Percentiles rank a stretch among this genome's conserved stretches.
Conservation (phyloP, 495 filamentous ascomycete species). For the Aspergillus nidulans region DNA sequence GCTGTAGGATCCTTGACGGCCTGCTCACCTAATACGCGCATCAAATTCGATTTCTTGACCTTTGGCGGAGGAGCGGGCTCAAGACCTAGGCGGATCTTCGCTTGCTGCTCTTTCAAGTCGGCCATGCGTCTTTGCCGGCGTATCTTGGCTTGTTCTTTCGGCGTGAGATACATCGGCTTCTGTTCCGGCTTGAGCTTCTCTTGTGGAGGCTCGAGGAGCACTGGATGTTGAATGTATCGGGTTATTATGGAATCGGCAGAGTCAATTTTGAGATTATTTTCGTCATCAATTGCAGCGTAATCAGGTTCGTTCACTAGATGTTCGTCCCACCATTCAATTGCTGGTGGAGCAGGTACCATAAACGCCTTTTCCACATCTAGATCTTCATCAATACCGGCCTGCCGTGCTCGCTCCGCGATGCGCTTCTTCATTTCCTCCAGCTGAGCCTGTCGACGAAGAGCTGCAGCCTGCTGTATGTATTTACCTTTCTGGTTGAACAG, state of each 20-base stretch:
- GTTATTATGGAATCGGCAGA: conserved; percentile 82
- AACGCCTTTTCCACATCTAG: conserved; percentile 85
- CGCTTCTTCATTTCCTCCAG: conserved; percentile 91
- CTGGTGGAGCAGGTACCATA: conserved; percentile 74
- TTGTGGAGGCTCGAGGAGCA: conserved; percentile 85
- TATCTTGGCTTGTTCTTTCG: conserved; percentile 85
- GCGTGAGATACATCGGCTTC: conserved; percentile 90
- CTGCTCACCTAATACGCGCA: conserved; percentile 96
- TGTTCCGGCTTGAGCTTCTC: conserved; percentile 72
- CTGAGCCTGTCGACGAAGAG: conserved; percentile 77
- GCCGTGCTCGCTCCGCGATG: conserved; percentile 79
- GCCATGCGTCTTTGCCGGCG: conserved; percentile 87
- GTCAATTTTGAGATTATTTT: conserved; percentile 67
- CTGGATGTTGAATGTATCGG: conserved; percentile 85
- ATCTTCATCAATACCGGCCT: conserved; percentile 87
- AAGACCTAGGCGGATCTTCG: conserved; percentile 88
- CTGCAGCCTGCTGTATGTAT: conserved; percentile 89
- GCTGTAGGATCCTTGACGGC: conserved; percentile 97
- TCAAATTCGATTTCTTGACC: conserved; percentile 91
- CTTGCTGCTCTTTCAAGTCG: conserved; percentile 90
- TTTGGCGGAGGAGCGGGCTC: conserved; percentile 87
- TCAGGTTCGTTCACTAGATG: conserved; percentile 67
- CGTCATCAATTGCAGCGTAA: conserved; percentile 63
- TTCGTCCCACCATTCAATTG: conserved; percentile 98
- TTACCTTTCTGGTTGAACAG: conserved; percentile 96